Conservation (phyloP, 139 green algal species). For the Trebouxia sp. region DNA sequence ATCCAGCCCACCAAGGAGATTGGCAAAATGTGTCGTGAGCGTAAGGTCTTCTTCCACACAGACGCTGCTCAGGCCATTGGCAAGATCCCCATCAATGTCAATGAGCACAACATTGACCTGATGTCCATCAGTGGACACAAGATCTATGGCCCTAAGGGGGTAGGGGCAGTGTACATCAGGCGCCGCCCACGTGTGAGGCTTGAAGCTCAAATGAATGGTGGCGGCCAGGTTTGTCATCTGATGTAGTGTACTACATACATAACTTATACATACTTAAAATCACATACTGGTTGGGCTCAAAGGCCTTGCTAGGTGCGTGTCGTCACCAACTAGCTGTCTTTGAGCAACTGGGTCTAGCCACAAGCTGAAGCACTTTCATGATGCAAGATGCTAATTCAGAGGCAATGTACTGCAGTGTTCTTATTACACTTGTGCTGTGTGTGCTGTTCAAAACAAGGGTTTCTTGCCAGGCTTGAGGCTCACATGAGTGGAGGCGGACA, state of each 20-base stretch:
- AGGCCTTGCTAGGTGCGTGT: too few relatives aligned
- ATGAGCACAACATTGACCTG: constrained; percentile 87
- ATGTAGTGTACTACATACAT: too few relatives aligned
- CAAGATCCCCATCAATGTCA: constrained; percentile 87
- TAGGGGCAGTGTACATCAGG: constrained; percentile 90
- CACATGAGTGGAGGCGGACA: too few relatives aligned
- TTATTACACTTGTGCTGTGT: too few relatives aligned
- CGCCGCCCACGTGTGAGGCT: constrained; percentile 91
- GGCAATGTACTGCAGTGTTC: too few relatives aligned
- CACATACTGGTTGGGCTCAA: too few relatives aligned
- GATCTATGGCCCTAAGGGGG: constrained; percentile 97
- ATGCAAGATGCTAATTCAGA: not conserved
- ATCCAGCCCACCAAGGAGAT: constrained; percentile 94
- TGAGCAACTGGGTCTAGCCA: too few relatives aligned
- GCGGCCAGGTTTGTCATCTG: constrained; percentile 77
- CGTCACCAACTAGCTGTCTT: too few relatives aligned
- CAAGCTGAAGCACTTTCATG: too few relatives aligned
- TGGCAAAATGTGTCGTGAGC: constrained; percentile 76
- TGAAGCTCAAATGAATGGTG: constrained; percentile 93
- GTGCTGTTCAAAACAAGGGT: too few relatives aligned
- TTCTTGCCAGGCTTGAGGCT: too few relatives aligned
- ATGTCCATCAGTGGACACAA: constrained; percentile 97
- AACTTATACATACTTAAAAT: too few relatives aligned
- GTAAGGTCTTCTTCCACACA: constrained; percentile 96
- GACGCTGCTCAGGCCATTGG: constrained; percentile 79